Conservation (phyloP, 1,284 basidiomycete species). For the Ganoderma lingzhi region DNA sequence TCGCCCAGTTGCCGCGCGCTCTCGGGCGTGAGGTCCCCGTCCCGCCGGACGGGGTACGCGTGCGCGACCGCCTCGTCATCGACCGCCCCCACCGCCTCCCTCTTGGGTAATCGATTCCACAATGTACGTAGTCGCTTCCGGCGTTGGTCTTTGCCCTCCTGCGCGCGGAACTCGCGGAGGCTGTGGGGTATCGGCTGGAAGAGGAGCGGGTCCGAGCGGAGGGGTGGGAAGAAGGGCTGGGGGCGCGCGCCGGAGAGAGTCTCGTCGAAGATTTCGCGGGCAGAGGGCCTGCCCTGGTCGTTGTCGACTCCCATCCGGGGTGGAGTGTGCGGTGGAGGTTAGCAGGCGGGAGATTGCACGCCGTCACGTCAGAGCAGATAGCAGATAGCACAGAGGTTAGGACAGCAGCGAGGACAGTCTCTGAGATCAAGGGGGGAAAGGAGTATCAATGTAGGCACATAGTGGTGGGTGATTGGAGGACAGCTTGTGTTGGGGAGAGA, state of each 20-base stretch:
- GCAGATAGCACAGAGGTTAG: slow-evolving; percentile 13
- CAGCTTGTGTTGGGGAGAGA: slow-evolving; percentile 13
- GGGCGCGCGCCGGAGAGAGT: slow-evolving; percentile 59
- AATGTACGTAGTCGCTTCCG: slow-evolving; percentile 65
- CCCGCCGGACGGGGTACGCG: slow-evolving; percentile 37
- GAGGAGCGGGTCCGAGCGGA: slow-evolving; percentile 59
- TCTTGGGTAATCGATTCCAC: slow-evolving; percentile 65
- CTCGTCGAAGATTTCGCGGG: slow-evolving; percentile 59
- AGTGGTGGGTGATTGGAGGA: slow-evolving; percentile 8
- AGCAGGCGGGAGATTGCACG: slow-evolving; percentile 6
- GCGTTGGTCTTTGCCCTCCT: slow-evolving; percentile 67
- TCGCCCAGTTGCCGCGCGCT: slow-evolving; percentile 71
- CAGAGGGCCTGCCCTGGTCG: slow-evolving; percentile 35
- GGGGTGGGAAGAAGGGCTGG: slow-evolving; percentile 63
- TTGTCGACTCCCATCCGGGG: slow-evolving; percentile 28
- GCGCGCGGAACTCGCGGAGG: slow-evolving; percentile 68
- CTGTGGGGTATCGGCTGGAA: slow-evolving; percentile 52
- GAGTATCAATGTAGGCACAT: slow-evolving; percentile 21
- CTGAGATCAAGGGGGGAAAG: slow-evolving; percentile 15
- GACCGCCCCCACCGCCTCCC: slow-evolving; percentile 21
- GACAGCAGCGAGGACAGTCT: slow-evolving; percentile 12
- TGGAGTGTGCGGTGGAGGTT: slow-evolving; percentile 6
- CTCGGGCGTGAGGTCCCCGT: slow-evolving; percentile 64
- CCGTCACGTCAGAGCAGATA: slow-evolving; percentile 18
- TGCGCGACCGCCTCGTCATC: slow-evolving; percentile 42